Evolutionary conservation across 371 early-diverging fungal genomes (phyloP).

Genomic region (Fennellomyces sp.): DNA sequence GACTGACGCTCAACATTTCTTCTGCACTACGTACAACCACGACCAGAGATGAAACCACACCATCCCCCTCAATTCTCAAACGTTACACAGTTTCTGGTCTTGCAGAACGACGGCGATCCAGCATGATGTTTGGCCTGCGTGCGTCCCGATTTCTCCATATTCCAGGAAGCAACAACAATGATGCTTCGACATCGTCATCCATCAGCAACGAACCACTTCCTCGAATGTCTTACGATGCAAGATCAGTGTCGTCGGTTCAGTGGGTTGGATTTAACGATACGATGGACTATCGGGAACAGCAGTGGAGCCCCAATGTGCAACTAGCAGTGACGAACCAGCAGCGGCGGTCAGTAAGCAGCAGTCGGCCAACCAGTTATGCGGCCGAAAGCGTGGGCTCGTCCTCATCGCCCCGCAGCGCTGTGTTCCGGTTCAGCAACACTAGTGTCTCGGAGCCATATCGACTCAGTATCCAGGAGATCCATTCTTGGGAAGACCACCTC

Average conservation of each 20-base stretch:
- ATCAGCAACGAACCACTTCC: conserved; percentile 1
- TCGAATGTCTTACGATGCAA: conserved; percentile 20
- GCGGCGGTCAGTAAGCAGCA: conserved; percentile 12
- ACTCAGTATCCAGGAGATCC: not conserved
- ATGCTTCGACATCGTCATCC: conserved; percentile 1
- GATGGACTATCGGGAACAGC: conserved; percentile 35
- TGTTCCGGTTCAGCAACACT: not conserved
- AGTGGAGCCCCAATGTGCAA: conserved; percentile 23
- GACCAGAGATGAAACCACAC: not conserved
- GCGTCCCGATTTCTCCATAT: conserved; percentile 20
- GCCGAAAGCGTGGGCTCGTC: conserved; percentile 4
- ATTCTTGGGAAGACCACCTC: conserved; percentile 12
- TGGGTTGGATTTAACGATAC: conserved; percentile 45
- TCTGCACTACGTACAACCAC: conserved; percentile 8
- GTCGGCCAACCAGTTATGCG: conserved; percentile 15
- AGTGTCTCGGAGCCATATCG: conserved; percentile 4
- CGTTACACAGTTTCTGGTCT: conserved; percentile 11
- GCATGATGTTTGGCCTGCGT: conserved; percentile 12
- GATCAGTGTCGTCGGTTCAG: conserved; percentile 39
- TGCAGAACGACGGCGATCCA: conserved; percentile 15
- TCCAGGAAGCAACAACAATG: conserved; percentile 6
- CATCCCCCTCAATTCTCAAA: conserved; percentile 7
- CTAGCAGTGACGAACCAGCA: conserved; percentile 33
- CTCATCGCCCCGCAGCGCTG: not conserved
- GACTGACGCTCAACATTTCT: conserved; percentile 26